Evolutionary conservation across 768 basidiomycete genomes (phyloP).

Genomic region (Termitomyces sp.): DNA sequence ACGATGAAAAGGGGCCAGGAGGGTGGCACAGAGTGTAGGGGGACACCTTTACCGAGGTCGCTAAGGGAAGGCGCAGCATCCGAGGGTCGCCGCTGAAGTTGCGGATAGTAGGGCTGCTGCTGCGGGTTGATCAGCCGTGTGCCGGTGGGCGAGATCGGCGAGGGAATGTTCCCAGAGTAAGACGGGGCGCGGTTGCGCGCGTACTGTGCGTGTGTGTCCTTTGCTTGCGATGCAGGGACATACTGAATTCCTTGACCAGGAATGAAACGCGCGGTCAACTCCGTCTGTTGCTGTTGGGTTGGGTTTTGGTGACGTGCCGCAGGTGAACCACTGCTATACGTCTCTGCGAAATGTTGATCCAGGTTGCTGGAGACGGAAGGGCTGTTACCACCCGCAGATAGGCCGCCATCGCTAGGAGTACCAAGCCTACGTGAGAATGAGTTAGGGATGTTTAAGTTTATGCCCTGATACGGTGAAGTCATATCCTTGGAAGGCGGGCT

Average conservation of each 20-base stretch:
- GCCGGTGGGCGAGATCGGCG: slow-evolving; percentile 53
- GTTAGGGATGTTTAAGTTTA: slow-evolving; percentile 56
- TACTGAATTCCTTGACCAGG: slow-evolving; percentile 40
- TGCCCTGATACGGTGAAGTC: slow-evolving; percentile 48
- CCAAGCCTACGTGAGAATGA: slow-evolving; percentile 44
- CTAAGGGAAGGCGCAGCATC: slow-evolving; percentile 30
- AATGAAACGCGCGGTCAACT: slow-evolving; percentile 55
- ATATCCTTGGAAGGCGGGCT: slow-evolving; percentile 55
- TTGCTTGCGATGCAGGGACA: slow-evolving; percentile 15
- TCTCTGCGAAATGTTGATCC: slow-evolving; percentile 41
- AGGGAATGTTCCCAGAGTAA: slow-evolving; percentile 36
- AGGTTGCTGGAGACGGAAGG: slow-evolving; percentile 39
- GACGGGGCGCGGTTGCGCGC: slow-evolving; percentile 37
- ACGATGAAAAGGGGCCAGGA: slow-evolving; percentile 62
- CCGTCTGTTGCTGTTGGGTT: slow-evolving; percentile 25
- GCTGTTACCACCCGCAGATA: slow-evolving; percentile 44
- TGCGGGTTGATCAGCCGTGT: slow-evolving; percentile 38
- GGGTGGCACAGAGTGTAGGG: slow-evolving; percentile 75
- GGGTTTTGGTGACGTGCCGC: slow-evolving; percentile 17
- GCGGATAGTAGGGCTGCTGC: slow-evolving; percentile 40
- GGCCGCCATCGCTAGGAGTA: slow-evolving; percentile 60
- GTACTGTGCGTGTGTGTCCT: slow-evolving; percentile 25
- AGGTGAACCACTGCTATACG: slow-evolving; percentile 25
- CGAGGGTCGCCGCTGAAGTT: slow-evolving; percentile 37
- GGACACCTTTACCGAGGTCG: slow-evolving; percentile 88